Base-by-base conservation (phyloP, 192 early-diverging fungal species). In the Funneliformis geosporum region DNA sequence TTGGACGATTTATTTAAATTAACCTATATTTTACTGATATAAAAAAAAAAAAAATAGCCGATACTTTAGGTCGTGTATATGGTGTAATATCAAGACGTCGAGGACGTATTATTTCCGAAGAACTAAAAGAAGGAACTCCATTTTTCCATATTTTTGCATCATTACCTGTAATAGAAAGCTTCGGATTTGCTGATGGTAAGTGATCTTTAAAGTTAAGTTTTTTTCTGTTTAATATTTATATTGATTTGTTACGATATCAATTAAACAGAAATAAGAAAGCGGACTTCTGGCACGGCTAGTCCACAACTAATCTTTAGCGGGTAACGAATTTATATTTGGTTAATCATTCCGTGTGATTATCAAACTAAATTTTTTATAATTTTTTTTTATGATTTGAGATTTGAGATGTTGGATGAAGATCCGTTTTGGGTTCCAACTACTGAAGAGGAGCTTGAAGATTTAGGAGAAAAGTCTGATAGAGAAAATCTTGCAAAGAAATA, bases 351-450 rank as follows among this genome's bases (percentile, higher is more conserved):
- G 21, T 10, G 33, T 43, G 14, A 66, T 50, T 77, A 47, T 28
- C 44, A 27, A 23, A 1, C 7, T 75, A 5, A 27, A 40, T 9
- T 2, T 60, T 27, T n/a, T 14, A 27, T 16, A n/a, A n/a, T n/a
- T n/a, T n/a, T n/a, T n/a, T n/a, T 23, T 23, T 60, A n/a, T 39
- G 21, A 46, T 23, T 46, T 2, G 50, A 91, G 90, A 4, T 99
- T 96, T 83, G 97, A 98, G 82, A 83, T 94, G 67, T 83, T 99
- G 59, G 94, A 99, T 66, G 86, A 90, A 65, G 97, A 99, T 84
- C 98, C 98, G 16, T 99, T 97, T 88, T 99, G 97, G 98, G 96
- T 97, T 7, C 98, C 98, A 8, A 95, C 92, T 7, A 99, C 98
- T 5, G 92, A 96, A 78, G 96, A 98, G 84, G 97, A 99, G 85